phyloP scores from a whole-genome alignment of 75 land plant genomes.

The Pseudotsuga menziesii region DNA sequence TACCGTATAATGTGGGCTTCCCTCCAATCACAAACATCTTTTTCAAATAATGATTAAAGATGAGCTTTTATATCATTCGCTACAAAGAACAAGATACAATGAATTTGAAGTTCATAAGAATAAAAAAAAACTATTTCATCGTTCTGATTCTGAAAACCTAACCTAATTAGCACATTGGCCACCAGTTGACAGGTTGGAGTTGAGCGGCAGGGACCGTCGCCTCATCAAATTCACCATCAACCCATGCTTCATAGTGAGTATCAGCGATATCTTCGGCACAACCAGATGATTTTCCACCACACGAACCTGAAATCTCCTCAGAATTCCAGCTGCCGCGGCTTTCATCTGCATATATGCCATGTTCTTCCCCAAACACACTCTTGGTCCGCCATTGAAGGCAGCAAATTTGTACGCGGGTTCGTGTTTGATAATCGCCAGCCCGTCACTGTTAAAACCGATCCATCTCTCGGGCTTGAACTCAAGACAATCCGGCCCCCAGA shows the following conservation, averaged over 20 bases:
- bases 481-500: constrained; percentile 67
- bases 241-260: constrained; percentile 9
- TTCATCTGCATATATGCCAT: constrained; percentile 85
- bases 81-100: too few species aligned
- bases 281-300: constrained; percentile 55
- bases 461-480: constrained; percentile 75
- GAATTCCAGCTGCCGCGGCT: constrained; percentile 46
- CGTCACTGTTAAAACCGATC: constrained; percentile 14
- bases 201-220: too few species aligned
- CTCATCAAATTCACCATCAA: background rate
- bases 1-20: too few species aligned
- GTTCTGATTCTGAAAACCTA: too few species aligned
- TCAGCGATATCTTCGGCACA: constrained; percentile 74
- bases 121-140: too few species aligned
- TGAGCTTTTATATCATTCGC: too few species aligned
- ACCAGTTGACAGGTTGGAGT: too few species aligned
- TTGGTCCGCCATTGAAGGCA: constrained; percentile 83
- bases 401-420: constrained; percentile 51
- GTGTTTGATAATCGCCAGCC: constrained; percentile 26
- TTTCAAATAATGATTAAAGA: too few species aligned
- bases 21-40: too few species aligned
- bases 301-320: constrained; percentile 34
- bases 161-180: too few species aligned
- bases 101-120: too few species aligned
- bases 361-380: constrained; percentile 85